Evolutionary conservation across 345 rosid species (phyloP).

Genomic region (Rhizophora mangle): DNA sequence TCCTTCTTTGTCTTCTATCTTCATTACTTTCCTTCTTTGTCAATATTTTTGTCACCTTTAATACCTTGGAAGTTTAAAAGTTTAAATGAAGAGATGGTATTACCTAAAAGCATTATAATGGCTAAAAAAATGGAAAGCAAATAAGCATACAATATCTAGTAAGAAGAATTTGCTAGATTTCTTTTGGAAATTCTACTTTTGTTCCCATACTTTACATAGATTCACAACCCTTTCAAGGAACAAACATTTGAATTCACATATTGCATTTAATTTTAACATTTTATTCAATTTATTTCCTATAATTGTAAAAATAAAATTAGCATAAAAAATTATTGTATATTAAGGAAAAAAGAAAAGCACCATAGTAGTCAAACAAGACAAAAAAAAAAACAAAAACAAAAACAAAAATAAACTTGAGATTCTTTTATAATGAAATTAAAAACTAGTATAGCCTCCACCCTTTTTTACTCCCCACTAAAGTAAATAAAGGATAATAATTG

Average conservation of each 20-base stretch:
- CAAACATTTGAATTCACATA: slow-evolving; percentile 54
- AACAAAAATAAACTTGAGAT: too few relatives aligned
- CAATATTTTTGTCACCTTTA: slow-evolving; percentile 73
- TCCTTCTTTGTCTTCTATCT: slow-evolving; percentile 43
- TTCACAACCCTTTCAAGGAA: slow-evolving; percentile 75
- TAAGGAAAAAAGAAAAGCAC: too few relatives aligned
- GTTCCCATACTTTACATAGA: slow-evolving; percentile 29
- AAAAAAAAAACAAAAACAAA: too few relatives aligned
- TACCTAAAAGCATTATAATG: neutral
- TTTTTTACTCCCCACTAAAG: too few relatives aligned
- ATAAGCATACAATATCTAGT: slow-evolving; percentile 68
- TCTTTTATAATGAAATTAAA: too few relatives aligned
- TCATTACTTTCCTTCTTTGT: slow-evolving; percentile 40
- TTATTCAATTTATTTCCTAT: too few relatives aligned
- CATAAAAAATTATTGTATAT: too few relatives aligned
- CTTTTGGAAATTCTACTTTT: slow-evolving; percentile 65
- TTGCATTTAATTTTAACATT: slow-evolving; percentile 77
- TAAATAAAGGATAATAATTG: too few relatives aligned
- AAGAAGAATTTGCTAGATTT: slow-evolving; percentile 85
- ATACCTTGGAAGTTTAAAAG: slow-evolving; percentile 55
- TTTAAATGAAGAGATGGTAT: neutral
- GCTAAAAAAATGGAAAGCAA: neutral
- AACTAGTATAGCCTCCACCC: too few relatives aligned
- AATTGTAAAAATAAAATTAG: too few relatives aligned
- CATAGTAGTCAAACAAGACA: too few relatives aligned